Evolutionary conservation across 2,329 filamentous ascomycete species (phyloP), one percentile per base, ranked within the genome.

Genomic region (Aspergillus floridensis): DNA sequence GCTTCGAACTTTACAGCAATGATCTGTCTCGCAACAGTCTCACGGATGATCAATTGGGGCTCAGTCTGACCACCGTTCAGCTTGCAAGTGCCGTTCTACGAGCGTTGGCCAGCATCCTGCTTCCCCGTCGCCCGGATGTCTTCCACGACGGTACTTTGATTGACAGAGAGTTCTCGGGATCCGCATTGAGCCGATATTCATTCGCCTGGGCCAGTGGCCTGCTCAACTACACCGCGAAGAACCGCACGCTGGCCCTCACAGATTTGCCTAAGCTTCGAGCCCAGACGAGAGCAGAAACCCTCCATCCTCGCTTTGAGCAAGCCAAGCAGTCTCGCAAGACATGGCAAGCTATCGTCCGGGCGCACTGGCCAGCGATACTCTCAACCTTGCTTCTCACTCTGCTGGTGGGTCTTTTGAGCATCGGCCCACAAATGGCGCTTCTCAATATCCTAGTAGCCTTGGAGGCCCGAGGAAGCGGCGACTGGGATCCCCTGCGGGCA

Each of bases 41-140:
- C 24, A 24, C 48, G 10, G 22, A 48, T 11, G 60, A 63, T 6
- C 22, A 46, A 5, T n/a, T 59, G 3, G 71, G 79, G 21, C 76
- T 83, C 24, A 70, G 74, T 1, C 74, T 87, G 16, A 80, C 84
- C 38, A 69, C 80, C 1, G 72, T 76, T 2, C 83, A 86, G 58
- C 68, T 85, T 21, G 72, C 70, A 8, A 70, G 78, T 12, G 72
- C 77, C 16, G 29, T 65, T 1, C 49, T 73, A 7, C 68, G 70
- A 3, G 69, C 55, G 6, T 2, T 70, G 2, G 64, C 63, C 32
- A 82, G 82, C 63, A 63, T 88, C 16, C 80, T 81, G 1, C 76
- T 92, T 12, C 88, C 88, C 4, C 82, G 90, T 49, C 82, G 90
- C 11, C 90, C 90, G 3, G 80, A 87, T 56, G 86, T 92, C n/a